phyloP scores from a whole-genome alignment of 768 basidiomycete genomes.

The Serendipita sp. region DNA sequence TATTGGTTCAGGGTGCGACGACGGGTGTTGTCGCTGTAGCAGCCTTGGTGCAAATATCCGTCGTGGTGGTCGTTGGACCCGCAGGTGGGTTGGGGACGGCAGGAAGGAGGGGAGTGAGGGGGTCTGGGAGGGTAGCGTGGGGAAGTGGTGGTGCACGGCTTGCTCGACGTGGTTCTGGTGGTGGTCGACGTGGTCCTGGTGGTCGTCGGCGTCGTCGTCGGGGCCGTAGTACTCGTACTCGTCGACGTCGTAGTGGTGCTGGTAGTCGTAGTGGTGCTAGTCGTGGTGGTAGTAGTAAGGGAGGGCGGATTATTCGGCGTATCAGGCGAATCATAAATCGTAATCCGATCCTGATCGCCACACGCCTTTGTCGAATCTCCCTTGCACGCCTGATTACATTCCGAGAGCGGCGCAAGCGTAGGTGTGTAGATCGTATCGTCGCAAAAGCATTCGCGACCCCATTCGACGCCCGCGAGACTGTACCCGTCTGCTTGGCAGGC shows the following conservation, averaged over 20 bases:
- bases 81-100: background rate
- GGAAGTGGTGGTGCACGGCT: background rate
- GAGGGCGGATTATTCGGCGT: background rate
- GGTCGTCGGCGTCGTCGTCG: background rate
- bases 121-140: no score
- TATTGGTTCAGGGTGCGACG: background rate
- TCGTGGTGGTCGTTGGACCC: background rate
- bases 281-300: background rate
- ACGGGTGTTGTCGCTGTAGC: background rate
- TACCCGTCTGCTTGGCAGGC: constrained; percentile 6
- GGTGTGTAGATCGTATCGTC: background rate
- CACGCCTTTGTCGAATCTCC: background rate
- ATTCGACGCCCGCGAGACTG: constrained; percentile 5
- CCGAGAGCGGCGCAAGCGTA: background rate
- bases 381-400: background rate
- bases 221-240: background rate
- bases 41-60: background rate
- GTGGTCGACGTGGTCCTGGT: background rate
- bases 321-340: background rate
- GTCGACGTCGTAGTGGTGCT: no score
- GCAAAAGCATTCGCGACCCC: constrained; percentile 2
- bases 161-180: no score
- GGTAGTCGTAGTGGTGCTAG: no score
- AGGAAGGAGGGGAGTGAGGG: no score
- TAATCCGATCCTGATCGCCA: background rate